Evolutionary conservation across 2,329 filamentous ascomycete genomes (phyloP), one percentile per base, ranked within the genome.

Genomic region (Trichoderma afroharzianum): DNA sequence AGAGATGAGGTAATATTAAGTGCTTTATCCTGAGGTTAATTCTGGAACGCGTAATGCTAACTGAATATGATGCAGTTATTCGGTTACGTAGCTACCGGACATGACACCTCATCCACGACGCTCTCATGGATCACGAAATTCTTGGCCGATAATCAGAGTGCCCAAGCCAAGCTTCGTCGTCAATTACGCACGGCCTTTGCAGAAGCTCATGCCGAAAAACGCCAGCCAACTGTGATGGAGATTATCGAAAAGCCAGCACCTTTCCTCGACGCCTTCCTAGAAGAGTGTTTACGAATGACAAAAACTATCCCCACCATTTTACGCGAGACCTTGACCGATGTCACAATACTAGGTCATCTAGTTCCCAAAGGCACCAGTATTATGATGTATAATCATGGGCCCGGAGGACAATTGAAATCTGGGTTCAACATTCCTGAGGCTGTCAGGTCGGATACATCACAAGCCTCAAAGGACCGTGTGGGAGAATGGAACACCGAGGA

Each of bases 71-170:
- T 8, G 21, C 28, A 64, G 62, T 32, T 53, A 21, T 64, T 64
- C 11, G 62, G 62, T 18, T 64, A 64, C 2, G 39, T 64, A 18
- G 62, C 62, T 32, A 64, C 62, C 7, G 62, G 62, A 8, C 62
- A 64, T 53, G 62, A 64, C 62, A 64, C 62, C 14, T 64, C 62
- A 7, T 64, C 62, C 15, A 64, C 62, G 6, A 50, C 62, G n/a
- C 36, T 64, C 18, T 64, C 62, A 7, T 64, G 62, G 62, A 64
- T 64, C 26, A 53, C 39, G 5, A 64, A 64, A n/a, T n/a, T 64
- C 14, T 21, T 64, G 21, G 21, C 39, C 8, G 62, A 64, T 33
- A 64, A 64, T 33, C 4, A 32, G 14, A 24, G 6, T 6, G 53
- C 39, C 18, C 62, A 64, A 24, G 62, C 62, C n/a, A 64, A 64